Percentiles rank a stretch among this genome's conserved stretches.
These are phyloP conservation scores for Cryptococcus maquisensis DNA, from an alignment of 1,284 basidiomycete species.

Conservation along the genomic window DNA sequence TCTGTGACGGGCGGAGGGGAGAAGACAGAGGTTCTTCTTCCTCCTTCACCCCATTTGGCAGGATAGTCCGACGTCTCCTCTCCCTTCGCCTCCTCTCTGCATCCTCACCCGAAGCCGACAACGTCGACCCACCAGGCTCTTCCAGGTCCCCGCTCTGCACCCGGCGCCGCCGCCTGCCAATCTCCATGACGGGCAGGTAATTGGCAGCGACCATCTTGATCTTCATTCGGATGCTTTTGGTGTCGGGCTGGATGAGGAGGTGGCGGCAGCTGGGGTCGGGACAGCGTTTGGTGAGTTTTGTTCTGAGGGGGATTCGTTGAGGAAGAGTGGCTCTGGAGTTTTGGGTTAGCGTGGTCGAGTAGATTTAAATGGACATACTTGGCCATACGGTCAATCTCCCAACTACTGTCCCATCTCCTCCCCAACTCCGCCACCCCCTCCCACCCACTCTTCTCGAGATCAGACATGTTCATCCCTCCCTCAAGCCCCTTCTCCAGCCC, in stretches of 20 bases:
- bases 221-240: constrained; percentile 91
- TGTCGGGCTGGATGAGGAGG: constrained; percentile 96
- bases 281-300: constrained; percentile 93
- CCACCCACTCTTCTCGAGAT: constrained; percentile 56
- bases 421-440: constrained; percentile 67
- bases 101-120: constrained; percentile 12
- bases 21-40: constrained; percentile 33
- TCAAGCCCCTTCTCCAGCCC: constrained; percentile 18
- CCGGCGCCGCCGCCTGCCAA: constrained; percentile 50
- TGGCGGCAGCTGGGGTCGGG: constrained; percentile 73
- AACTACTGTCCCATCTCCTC: constrained; percentile 75
- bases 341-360: background rate
- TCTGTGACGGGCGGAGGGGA: constrained; percentile 28
- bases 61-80: constrained; percentile 20
- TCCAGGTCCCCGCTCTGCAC: constrained; percentile 11
- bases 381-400: constrained; percentile 63
- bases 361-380: constrained; percentile 50
- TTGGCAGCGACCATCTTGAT: constrained; percentile 93
- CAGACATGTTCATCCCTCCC: constrained; percentile 53
- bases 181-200: constrained; percentile 84
- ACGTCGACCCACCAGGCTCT: background rate
- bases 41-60: constrained; percentile 12
- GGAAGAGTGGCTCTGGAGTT: background rate
- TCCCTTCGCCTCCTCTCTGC: constrained; percentile 18
- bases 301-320: constrained; percentile 80